phyloP scores from a whole-genome alignment of 2,329 filamentous ascomycete genomes.

The Aspergillus ochraceoroseus region DNA sequence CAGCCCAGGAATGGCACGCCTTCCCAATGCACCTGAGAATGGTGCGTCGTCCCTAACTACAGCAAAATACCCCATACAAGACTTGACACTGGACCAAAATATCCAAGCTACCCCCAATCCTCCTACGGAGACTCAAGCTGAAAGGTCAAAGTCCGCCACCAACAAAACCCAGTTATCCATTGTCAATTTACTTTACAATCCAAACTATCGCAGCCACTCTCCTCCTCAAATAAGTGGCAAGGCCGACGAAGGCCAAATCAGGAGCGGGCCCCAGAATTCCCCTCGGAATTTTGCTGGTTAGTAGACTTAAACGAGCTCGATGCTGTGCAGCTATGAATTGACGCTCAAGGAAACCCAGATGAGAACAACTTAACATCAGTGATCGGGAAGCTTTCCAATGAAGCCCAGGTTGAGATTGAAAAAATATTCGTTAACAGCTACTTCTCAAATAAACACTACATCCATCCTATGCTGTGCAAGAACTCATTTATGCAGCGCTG shows the following conservation, averaged over 20 bases:
- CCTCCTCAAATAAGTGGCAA: conserved; percentile 4
- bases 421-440: conserved; percentile 27
- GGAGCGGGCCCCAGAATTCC: neutral
- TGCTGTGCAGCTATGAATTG: too few relatives aligned
- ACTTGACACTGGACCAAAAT: neutral
- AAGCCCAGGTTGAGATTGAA: conserved; percentile 24
- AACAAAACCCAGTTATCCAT: conserved; percentile 20
- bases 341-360: too few relatives aligned
- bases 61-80: neutral
- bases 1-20: conserved; percentile 14
- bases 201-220: conserved; percentile 16
- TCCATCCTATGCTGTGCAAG: conserved; percentile 25
- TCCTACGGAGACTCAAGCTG: neutral
- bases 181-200: conserved; percentile 22
- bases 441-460: conserved; percentile 28
- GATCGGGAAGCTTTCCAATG: conserved; percentile 11
- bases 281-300: conserved; percentile 5
- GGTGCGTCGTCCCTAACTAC: neutral
- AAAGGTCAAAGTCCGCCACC: conserved; percentile 4
- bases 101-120: conserved; percentile 1
- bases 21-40: conserved; percentile 4
- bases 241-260: neutral
- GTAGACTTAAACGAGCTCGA: neutral
- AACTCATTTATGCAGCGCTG: conserved; percentile 22
- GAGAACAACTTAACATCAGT: conserved; percentile 7